phyloP scores from a whole-genome alignment of 805 yeast species.

The Saccharomycopsis fibuligera region DNA sequence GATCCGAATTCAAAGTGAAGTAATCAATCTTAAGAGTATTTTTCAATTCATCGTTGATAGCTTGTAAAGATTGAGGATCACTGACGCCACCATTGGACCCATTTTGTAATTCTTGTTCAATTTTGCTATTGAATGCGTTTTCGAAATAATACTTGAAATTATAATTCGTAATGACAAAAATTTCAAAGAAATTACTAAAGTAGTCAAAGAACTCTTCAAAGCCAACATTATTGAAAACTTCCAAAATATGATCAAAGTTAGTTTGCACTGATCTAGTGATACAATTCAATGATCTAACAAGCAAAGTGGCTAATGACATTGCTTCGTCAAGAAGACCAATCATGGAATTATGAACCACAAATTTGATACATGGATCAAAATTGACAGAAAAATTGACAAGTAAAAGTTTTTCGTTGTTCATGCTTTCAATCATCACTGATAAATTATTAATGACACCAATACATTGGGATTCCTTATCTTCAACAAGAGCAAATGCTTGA shows the following conservation, averaged over 20 bases:
- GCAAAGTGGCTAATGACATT: conserved; percentile 47
- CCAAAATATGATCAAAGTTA: conserved; percentile 28
- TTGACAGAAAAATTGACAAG: conserved; percentile 41
- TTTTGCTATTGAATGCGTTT: conserved; percentile 5
- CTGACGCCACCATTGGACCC: neutral
- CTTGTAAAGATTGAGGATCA: neutral
- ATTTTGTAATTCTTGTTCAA: conserved; percentile 1
- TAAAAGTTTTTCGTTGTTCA: conserved; percentile 34
- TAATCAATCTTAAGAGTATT: conserved; percentile 8
- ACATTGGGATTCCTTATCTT: conserved; percentile 64
- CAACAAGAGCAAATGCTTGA: conserved; percentile 33
- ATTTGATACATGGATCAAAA: conserved; percentile 52
- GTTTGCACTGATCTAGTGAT: conserved; percentile 41
- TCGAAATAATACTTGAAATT: conserved; percentile 7
- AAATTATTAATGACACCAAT: conserved; percentile 63
- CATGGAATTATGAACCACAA: conserved; percentile 52
- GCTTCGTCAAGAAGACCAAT: conserved; percentile 56
- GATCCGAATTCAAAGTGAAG: conserved; percentile 15
- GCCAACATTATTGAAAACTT: conserved; percentile 14
- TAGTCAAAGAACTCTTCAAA: conserved; percentile 19
- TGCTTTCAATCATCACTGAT: conserved; percentile 65
- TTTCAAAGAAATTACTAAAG: conserved; percentile 19
- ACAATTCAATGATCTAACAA: conserved; percentile 47
- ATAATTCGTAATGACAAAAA: conserved; percentile 14
- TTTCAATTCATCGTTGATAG: conserved; percentile 12